Conservation (phyloP, 192 early-diverging fungal species). For the Coemansia sp. region DNA sequence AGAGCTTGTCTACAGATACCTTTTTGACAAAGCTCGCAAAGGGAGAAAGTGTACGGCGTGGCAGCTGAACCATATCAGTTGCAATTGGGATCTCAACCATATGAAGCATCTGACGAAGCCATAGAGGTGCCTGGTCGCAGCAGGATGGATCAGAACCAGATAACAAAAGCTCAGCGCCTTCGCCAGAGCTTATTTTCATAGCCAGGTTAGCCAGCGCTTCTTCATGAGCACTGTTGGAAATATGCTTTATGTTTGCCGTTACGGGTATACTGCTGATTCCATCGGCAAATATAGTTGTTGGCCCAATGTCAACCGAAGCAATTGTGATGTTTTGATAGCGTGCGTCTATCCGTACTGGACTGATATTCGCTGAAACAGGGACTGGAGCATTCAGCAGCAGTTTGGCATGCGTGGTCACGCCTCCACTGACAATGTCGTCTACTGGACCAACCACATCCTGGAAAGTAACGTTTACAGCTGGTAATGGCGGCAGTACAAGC, state of each 20-base stretch:
- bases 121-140: constrained; percentile 16
- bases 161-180: constrained; percentile 8
- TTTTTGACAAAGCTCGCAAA: constrained; percentile 14
- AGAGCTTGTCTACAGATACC: constrained; percentile 25
- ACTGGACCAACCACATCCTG: constrained; percentile 19
- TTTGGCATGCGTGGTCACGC: constrained; percentile 19
- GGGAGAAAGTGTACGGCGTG: constrained; percentile 4
- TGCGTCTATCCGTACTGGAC: constrained; percentile 16
- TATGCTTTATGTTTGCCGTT: constrained; percentile 12
- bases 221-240: constrained; percentile 17
- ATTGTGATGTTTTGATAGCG: constrained; percentile 18
- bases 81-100: constrained; percentile 7
- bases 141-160: constrained; percentile 17
- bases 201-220: constrained; percentile 23
- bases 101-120: constrained; percentile 30
- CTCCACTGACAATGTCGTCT: constrained; percentile 7
- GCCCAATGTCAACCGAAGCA: constrained; percentile 23
- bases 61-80: constrained; percentile 1
- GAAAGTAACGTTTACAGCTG: constrained; percentile 12
- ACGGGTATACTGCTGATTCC: constrained; percentile 11
- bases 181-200: constrained; percentile 5
- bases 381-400: constrained; percentile 9
- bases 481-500: constrained; percentile 17
- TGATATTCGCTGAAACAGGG: constrained; percentile 24
- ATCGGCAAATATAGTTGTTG: not conserved